Percentiles rank a stretch among this genome's conserved stretches.
Conservation (phyloP, 352 stramenopile genomes). For the Phytophthora pini region DNA sequence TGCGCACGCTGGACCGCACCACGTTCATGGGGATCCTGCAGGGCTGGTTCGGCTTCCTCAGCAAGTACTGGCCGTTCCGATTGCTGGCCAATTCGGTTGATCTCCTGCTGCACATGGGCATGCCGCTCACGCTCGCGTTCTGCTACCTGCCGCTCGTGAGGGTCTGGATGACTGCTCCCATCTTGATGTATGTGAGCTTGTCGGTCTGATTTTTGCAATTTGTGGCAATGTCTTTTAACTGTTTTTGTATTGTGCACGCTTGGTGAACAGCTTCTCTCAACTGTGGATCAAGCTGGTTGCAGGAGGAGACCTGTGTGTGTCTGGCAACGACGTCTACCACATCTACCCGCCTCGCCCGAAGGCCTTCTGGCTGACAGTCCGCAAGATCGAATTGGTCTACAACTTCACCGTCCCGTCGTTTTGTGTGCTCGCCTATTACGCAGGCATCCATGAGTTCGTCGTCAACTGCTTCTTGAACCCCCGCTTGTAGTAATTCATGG, state of each 20-base stretch:
- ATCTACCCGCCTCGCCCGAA: conserved; percentile 54
- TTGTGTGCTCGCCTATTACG: conserved; percentile 36
- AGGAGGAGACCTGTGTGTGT: conserved; percentile 42
- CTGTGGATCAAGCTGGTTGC: conserved; percentile 54
- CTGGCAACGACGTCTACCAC: conserved; percentile 51
- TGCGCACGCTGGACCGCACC: conserved; percentile 45
- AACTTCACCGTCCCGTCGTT: conserved; percentile 47
- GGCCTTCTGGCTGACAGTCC: conserved; percentile 45
- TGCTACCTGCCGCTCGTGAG: conserved; percentile 52
- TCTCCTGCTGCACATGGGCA: conserved; percentile 49
- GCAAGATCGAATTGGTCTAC: conserved; percentile 55
- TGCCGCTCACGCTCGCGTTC: conserved; percentile 47
- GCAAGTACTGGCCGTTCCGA: conserved; percentile 41
- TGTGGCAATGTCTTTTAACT: conserved; percentile 5
- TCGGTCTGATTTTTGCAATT: background rate
- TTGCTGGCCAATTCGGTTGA: conserved; percentile 49
- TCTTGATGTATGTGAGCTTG: conserved; percentile 44
- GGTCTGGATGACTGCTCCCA: conserved; percentile 56
- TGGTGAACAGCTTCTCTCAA: conserved; percentile 45
- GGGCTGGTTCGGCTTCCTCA: conserved; percentile 55
- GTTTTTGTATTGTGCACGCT: background rate
- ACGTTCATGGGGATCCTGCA: conserved; percentile 59
- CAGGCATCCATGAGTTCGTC: conserved; percentile 42
- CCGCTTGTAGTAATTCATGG: conserved; percentile 8
- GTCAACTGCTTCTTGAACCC: conserved; percentile 35